These are phyloP conservation scores for Ceratocystis eucalypticola DNA, from an alignment of 2,329 filamentous ascomycete species.

Conservation along the genomic window DNA sequence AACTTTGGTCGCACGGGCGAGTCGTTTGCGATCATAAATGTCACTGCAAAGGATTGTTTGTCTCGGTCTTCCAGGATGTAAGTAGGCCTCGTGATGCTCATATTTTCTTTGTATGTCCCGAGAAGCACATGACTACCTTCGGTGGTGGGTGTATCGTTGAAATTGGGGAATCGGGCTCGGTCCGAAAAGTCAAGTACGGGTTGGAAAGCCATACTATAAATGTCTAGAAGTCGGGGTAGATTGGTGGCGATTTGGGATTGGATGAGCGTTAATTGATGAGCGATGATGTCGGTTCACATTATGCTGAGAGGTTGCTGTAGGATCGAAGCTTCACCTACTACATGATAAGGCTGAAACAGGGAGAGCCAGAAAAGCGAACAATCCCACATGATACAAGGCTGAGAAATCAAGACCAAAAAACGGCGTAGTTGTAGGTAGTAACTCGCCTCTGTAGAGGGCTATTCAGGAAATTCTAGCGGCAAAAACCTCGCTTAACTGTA, in stretches of 20 bases:
- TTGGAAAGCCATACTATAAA: not conserved
- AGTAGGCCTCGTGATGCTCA: slow-evolving; percentile 38
- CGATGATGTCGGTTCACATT: not conserved
- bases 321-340: not conserved
- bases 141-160: slow-evolving; percentile 24
- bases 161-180: slow-evolving; percentile 27
- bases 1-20: slow-evolving; percentile 28
- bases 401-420: not conserved
- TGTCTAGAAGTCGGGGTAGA: not conserved
- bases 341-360: slow-evolving; percentile 7
- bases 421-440: too few species aligned
- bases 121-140: slow-evolving; percentile 23
- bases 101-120: slow-evolving; percentile 34
- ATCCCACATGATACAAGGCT: not conserved
- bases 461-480: too few species aligned
- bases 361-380: not conserved
- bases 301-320: not conserved
- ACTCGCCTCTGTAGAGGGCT: too few species aligned
- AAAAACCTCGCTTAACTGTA: not conserved
- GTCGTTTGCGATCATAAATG: slow-evolving; percentile 31
- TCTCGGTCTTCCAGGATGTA: slow-evolving; percentile 32
- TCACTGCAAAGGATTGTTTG: slow-evolving; percentile 32
- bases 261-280: not conserved
- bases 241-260: not conserved
- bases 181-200: slow-evolving; percentile 25